phyloP scores from a whole-genome alignment of 1,284 basidiomycete species.

The Trametes versicolor region DNA sequence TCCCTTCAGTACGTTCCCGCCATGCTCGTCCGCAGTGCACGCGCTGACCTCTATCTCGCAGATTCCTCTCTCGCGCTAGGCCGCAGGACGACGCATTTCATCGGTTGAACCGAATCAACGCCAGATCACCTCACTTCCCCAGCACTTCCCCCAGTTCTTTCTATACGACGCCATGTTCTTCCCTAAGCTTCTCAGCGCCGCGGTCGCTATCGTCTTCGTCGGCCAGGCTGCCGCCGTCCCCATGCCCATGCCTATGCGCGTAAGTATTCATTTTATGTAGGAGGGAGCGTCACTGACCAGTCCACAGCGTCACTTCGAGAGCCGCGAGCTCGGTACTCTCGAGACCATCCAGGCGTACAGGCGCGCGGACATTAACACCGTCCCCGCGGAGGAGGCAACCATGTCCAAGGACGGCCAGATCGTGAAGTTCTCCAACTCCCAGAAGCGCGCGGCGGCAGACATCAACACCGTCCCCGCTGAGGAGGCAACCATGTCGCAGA shows the following conservation, averaged over 20 bases:
- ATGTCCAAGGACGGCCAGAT: constrained; percentile 36
- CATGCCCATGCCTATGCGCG: constrained; percentile 52
- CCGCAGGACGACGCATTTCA: constrained; percentile 50
- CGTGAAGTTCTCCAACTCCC: constrained; percentile 30
- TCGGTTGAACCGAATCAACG: constrained; percentile 44
- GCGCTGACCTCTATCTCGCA: constrained; percentile 30
- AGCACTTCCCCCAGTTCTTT: constrained; percentile 34
- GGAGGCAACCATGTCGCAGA: constrained; percentile 44
- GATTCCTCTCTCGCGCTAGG: constrained; percentile 45
- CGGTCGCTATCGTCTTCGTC: constrained; percentile 55
- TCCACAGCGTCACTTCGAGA: constrained; percentile 38
- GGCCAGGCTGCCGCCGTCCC: constrained; percentile 57
- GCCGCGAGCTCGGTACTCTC: constrained; percentile 50
- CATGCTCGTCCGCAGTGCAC: constrained; percentile 30
- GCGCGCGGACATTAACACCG: constrained; percentile 40
- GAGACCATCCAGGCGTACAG: constrained; percentile 60
- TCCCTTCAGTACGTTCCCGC: constrained; percentile 43
- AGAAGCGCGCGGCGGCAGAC: constrained; percentile 44
- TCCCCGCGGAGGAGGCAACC: constrained; percentile 38
- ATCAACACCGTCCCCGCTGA: constrained; percentile 48
- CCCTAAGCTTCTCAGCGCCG: constrained; percentile 49
- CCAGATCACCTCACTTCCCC: constrained; percentile 35
- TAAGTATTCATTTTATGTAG: constrained; percentile 41
- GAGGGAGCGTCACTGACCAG: neutral
- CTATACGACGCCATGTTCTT: constrained; percentile 54